Percentiles rank a stretch among this genome's conserved stretches.
phyloP scores from a whole-genome alignment of 768 basidiomycete genomes.

The Boletus sp. region DNA sequence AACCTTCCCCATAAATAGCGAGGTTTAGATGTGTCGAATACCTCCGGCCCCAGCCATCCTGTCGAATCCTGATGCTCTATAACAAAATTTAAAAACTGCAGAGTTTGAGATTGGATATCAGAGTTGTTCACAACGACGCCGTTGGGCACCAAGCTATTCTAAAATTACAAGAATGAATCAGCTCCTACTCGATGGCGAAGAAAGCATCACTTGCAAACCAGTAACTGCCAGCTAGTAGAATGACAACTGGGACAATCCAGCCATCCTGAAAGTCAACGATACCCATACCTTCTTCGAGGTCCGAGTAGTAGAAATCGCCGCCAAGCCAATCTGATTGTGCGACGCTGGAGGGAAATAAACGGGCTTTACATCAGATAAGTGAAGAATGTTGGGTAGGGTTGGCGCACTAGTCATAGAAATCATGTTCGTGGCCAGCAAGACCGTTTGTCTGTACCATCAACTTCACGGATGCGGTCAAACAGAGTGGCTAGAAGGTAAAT shows the following conservation, averaged over 20 bases:
- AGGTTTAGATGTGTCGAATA: neutral
- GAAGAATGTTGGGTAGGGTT: neutral
- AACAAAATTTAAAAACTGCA: neutral
- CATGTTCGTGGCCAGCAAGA: neutral
- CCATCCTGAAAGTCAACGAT: neutral
- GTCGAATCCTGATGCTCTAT: neutral
- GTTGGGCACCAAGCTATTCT: neutral
- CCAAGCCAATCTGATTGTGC: constrained; percentile 1
- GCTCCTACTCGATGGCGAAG: neutral
- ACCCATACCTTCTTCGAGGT: constrained; percentile 1
- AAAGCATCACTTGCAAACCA: neutral
- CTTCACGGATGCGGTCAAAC: neutral
- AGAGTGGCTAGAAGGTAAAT: neutral
- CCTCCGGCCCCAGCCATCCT: constrained; percentile 1
- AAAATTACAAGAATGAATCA: neutral
- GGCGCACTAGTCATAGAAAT: constrained; percentile 5
- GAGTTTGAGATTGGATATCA: constrained; percentile 1
- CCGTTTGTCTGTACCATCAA: constrained; percentile 1
- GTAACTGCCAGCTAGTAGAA: neutral
- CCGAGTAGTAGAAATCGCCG: neutral
- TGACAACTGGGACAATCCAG: neutral
- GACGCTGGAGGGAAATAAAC: neutral
- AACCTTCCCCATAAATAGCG: constrained; percentile 4
- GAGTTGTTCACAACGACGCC: neutral
- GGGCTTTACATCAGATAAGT: neutral